Base-by-base conservation (phyloP, 495 filamentous ascomycete species). In the Aspergillus steynii region DNA sequence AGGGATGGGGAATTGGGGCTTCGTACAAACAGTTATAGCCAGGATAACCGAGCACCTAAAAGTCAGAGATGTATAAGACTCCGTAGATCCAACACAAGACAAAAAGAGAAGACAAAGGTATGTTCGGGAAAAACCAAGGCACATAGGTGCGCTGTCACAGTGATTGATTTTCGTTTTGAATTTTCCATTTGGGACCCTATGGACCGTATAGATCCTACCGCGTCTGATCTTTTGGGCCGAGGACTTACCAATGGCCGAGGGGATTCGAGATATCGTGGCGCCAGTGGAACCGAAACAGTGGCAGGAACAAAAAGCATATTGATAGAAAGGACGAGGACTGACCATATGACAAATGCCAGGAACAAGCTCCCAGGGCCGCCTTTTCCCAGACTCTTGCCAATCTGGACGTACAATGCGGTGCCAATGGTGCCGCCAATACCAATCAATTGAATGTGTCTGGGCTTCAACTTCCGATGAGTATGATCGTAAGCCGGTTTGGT, bases 311-410 rank as follows among this genome's bases (percentile, higher is more conserved):
- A 49, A 26, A 31, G 49, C 57, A 50, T 6, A 51, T 26, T 45
- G 31, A 53, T 56, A 48, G 55, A 29, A 37, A 52, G 29, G 28
- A 50, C 29, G n/a, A 46, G 32, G 27, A 73, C 74, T 73, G n/a
- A 74, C 68, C 70, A 73, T 48, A 77, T 62, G 56, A 61, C 58
- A 68, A 92, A 93, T 14, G 88, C 91, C 37, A 95, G 71, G 65
- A 94, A 91, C 60, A 94, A 73, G 63, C 85, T 90, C 2, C 68
- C 91, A 25, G 91, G 91, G 0, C 91, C 91, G 48, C 90, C 91
- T 34, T 89, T 77, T 27, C 89, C 75, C 54, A 93, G 66, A 1
- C 82, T 83, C 26, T 74, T 77, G 20, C 90, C 91, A 56, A 95
- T 92, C 62, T 88, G 84, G 28, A 92, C 87, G 72, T 87, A 92